Percentiles rank a stretch among this genome's conserved stretches.
Evolutionary conservation across 148 eudicot genomes (phyloP).

Genomic region (Fagopyrum homotropicum): DNA sequence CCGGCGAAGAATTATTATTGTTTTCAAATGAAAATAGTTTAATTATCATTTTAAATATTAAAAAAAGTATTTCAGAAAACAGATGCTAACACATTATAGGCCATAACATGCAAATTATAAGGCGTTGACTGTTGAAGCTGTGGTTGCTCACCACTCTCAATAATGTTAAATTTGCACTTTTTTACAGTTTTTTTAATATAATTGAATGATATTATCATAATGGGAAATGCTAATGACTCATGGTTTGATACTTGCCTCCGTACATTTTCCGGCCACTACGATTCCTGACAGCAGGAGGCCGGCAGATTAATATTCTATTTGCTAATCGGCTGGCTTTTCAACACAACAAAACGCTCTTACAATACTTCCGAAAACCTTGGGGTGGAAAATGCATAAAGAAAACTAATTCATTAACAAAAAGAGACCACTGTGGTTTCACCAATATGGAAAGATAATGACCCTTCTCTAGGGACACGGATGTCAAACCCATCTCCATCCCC

Average conservation of each 20-base stretch:
- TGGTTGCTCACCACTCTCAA: conserved; percentile 10
- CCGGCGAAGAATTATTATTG: background rate
- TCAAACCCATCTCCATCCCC: too few species aligned
- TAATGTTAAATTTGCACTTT: background rate
- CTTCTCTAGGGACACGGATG: background rate
- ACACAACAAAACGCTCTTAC: background rate
- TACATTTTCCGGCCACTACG: background rate
- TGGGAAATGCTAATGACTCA: background rate
- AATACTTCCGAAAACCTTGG: background rate
- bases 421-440: background rate
- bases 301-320: background rate
- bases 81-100: too few species aligned
- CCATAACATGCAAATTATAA: background rate
- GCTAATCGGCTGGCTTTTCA: background rate
- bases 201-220: background rate
- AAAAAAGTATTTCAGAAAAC: background rate
- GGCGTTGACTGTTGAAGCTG: background rate
- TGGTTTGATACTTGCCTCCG: conserved; percentile 5
- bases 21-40: background rate
- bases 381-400: background rate
- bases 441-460: background rate
- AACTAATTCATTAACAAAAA: background rate
- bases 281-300: background rate
- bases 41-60: background rate
- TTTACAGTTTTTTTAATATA: background rate